Evolutionary conservation across 1,284 basidiomycete genomes (phyloP), one percentile per base, ranked within the genome.

Genomic region (Trametes hirsuta): DNA sequence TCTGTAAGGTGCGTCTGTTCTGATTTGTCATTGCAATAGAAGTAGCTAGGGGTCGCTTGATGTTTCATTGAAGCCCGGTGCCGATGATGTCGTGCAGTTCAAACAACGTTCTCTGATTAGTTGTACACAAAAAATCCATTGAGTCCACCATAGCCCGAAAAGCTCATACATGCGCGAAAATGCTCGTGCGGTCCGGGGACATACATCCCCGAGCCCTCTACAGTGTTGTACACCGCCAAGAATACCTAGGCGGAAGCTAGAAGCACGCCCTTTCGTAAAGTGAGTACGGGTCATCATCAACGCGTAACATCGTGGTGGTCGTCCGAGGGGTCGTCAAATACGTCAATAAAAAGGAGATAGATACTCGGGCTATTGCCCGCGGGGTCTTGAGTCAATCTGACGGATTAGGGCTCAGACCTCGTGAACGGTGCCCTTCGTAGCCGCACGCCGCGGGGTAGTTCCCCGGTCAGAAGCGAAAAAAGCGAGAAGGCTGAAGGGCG

Each of bases 401-500:
- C 53, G 51, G 51, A 44, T 35, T 36, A 34, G 36, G 39, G 39
- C 22, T 24, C 30, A 34, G 39, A 4, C 49, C 24, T 25, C 24
- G 22, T 18, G 49, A 30, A 18, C 45, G 36, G 36, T 42, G 35
- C 48, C 30, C 15, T 10, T 22, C 48, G 36, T 35, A 37, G 34
- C 12, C 42, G 53, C 30, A 15, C 11, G 30, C 5, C 30, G 53
- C 42, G 41, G 41, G 39, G 36, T 6, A 30, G 22, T 39, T 24
- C 30, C 54, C 48, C 51, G 57, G 41, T 64, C 55, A 70, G 65
- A 64, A 53, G 56, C 65, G 66, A 66, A 70, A 70, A 64, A 68
- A 55, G 48, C 69, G 69, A 10, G 69, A 70, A 50, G 59, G 30
- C 53, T 47, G 36, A 48, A 55, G 54, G 11, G 58, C 56, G 45